Percentiles rank a stretch among this genome's conserved stretches.
phyloP scores from a whole-genome alignment of 441 rosid species.

The Kokia cookei region DNA sequence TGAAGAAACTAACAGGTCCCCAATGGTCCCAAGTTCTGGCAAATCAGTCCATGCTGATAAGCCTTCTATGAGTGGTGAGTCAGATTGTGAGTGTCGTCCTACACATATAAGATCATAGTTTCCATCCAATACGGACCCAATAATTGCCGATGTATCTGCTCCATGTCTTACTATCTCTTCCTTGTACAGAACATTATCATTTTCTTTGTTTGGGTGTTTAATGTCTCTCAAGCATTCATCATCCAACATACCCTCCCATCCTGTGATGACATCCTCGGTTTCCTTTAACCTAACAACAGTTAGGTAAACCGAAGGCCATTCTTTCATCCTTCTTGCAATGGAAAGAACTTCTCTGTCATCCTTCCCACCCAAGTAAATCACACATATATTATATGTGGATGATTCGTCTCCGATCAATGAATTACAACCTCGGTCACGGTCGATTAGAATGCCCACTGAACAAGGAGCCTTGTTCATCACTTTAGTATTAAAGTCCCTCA shows the following conservation, averaged over 20 bases:
- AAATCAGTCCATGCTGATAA: constrained; percentile 4
- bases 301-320: background rate
- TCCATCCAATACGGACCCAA: background rate
- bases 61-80: constrained; percentile 6
- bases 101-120: constrained; percentile 13
- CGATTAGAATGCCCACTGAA: constrained; percentile 32
- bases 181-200: background rate
- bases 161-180: constrained; percentile 11
- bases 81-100: constrained; percentile 5
- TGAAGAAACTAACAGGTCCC: constrained; percentile 10
- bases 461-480: constrained; percentile 41
- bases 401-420: background rate
- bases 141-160: background rate
- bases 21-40: constrained; percentile 17
- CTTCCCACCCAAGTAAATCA: constrained; percentile 21
- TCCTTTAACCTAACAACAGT: background rate
- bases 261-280: background rate
- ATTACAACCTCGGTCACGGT: constrained; percentile 2
- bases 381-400: background rate
- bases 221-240: constrained; percentile 10
- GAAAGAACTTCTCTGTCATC: constrained; percentile 22
- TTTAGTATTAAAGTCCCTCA: constrained; percentile 25
- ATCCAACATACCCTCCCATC: constrained; percentile 5
- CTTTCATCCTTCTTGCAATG: constrained; percentile 8
- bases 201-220: constrained; percentile 2